Base-by-base conservation (phyloP, 352 stramenopile species). In the Pythium graminicola region DNA sequence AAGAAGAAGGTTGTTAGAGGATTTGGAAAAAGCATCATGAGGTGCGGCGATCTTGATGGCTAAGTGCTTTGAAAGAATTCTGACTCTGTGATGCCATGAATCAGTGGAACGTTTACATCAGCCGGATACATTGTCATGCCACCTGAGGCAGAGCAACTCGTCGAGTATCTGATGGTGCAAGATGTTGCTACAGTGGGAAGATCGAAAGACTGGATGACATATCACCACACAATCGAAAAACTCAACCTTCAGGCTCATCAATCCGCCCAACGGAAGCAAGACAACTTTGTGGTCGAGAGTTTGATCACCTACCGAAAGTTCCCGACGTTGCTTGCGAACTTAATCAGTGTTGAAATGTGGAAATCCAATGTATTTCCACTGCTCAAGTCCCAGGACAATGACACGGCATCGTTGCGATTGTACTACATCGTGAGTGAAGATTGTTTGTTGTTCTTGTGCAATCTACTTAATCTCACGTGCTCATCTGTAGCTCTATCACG, bases 221-320 rank as follows among this genome's bases (percentile, higher is more conserved):
- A 97, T 55, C 89, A 98, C 60, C 65, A 90, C 41, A 54, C 54
- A 9, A 71, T 97, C 45, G 85, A 97, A 60, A 97, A 96, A 60
- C 64, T 98, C 40, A 98, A 98, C 50, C 45, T 97, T 9, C 91
- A 98, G 59, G 85, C 89, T 24, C 87, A 96, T 51, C 89, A 97
- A 57, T 96, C 85, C 11, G 88, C 89, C 0, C 87, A 94, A 67
- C 70, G 63, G 42, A 89, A 91, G 35, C 72, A 88, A 38, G 93
- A 97, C 64, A 95, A 97, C 65, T 98, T 97, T 61, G 86, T 98
- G 29, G 66, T 98, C 43, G 93, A 98, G 59, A 76, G 65, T 27
- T 50, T 98, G 39, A 60, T 97, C 46, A 97, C 93, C 28, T 97
- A 95, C 59, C 68, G 91, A 48, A 97, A 97, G 62, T 71, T 98